Evolutionary conservation across 2,329 filamentous ascomycete species (phyloP).

Genomic region (Saccharata proteae): DNA sequence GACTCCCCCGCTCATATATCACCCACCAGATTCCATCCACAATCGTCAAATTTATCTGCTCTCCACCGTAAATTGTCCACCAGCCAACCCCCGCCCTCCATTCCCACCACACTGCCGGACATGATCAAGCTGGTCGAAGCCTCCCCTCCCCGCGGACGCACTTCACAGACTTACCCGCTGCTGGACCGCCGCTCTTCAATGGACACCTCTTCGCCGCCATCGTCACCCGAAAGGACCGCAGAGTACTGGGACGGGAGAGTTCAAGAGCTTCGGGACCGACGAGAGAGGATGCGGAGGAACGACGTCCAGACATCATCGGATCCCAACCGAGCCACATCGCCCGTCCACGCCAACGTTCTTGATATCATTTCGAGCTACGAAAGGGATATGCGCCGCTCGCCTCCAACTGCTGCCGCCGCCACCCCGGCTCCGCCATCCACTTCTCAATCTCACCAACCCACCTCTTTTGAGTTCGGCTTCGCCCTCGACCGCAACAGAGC

Average conservation of each 20-base stretch:
- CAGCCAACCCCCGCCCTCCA: conserved; percentile 5
- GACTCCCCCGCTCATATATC: conserved; percentile 6
- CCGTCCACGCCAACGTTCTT: conserved; percentile 4
- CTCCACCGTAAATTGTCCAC: conserved; percentile 4
- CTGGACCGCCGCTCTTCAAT: conserved; percentile 2
- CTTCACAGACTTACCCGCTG: no score
- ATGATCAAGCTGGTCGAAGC: conserved; percentile 4
- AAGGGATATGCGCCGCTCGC: neutral
- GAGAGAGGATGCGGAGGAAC: conserved; percentile 2
- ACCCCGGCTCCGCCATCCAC: neutral
- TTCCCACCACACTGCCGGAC: conserved; percentile 2
- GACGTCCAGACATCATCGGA: neutral
- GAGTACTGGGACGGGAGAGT: conserved; percentile 7
- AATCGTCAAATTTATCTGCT: conserved; percentile 6
- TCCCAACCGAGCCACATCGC: conserved; percentile 1
- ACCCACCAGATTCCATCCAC: conserved; percentile 6
- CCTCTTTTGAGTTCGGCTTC: conserved; percentile 7
- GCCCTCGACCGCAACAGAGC: conserved; percentile 5
- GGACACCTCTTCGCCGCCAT: conserved; percentile 3
- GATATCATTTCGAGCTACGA: conserved; percentile 7
- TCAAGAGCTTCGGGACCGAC: conserved; percentile 5
- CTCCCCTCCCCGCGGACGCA: no score
- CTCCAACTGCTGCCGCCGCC: neutral
- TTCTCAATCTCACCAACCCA: no score
- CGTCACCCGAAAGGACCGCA: conserved; percentile 5